These are phyloP conservation scores for Vicia sativa DNA, from an alignment of 306 rosid species.

Conservation along the genomic window DNA sequence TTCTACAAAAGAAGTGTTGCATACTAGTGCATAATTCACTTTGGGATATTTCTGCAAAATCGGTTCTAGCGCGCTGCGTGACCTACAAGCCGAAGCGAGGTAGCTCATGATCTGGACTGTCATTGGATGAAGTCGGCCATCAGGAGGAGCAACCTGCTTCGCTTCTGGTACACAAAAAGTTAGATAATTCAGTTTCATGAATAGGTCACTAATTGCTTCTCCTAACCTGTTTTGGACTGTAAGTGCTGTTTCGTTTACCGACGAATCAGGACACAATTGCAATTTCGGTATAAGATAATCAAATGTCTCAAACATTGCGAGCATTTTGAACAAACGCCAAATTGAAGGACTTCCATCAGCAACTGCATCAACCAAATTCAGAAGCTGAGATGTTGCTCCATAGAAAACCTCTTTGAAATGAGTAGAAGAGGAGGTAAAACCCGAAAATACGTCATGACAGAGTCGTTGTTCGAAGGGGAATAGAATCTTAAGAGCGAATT, in stretches of 20 bases:
- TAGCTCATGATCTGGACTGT: background rate
- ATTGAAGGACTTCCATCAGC: slow-evolving; percentile 58
- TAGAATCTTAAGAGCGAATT: slow-evolving; percentile 33
- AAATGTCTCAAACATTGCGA: slow-evolving; percentile 56
- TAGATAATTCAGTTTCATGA: slow-evolving; percentile 40
- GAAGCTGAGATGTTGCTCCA: slow-evolving; percentile 56
- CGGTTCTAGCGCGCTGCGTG: slow-evolving; percentile 12
- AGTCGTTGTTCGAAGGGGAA: slow-evolving; percentile 56
- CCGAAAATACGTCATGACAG: slow-evolving; percentile 61
- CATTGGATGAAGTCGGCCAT: background rate
- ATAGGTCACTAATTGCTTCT: background rate
- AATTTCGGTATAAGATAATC: slow-evolving; percentile 54
- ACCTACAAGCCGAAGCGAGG: background rate
- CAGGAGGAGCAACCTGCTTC: background rate
- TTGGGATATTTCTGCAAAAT: slow-evolving; percentile 28
- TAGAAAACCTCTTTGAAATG: slow-evolving; percentile 76
- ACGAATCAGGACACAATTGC: slow-evolving; percentile 49
- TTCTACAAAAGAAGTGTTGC: background rate
- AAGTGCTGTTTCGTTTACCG: background rate
- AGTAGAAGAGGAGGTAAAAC: slow-evolving; percentile 60
- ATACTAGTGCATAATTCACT: slow-evolving; percentile 39
- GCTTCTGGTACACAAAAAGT: background rate
- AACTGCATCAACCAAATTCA: slow-evolving; percentile 60
- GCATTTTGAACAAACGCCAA: slow-evolving; percentile 50
- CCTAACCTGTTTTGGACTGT: background rate